Conservation (phyloP, 345 rosid genomes). For the Gossypium australe region DNA sequence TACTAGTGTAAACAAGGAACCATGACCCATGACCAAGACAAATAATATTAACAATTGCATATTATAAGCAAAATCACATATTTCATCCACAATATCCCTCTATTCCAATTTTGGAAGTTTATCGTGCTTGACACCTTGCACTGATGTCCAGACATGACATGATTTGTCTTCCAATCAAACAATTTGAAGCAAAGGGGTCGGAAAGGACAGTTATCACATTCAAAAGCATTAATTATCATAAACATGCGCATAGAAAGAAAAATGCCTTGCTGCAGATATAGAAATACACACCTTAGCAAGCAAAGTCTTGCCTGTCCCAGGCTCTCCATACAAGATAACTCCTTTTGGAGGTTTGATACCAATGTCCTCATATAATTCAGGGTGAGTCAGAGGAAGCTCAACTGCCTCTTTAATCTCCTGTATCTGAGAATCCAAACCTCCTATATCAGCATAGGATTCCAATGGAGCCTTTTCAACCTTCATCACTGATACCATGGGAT, state of each 20-base stretch:
- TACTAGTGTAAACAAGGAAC: not conserved
- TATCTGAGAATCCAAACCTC: conserved; percentile 98
- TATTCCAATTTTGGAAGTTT: not conserved
- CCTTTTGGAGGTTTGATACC: conserved; percentile 99
- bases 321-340: conserved; percentile 96
- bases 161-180: not conserved
- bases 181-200: not conserved
- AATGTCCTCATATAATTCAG: conserved; percentile 95
- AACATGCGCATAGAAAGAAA: not conserved
- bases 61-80: not conserved
- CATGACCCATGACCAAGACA: not conserved
- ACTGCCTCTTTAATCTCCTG: conserved; percentile 99
- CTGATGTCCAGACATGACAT: not conserved
- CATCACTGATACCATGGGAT: conserved; percentile 99
- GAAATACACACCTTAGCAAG: conserved; percentile 74
- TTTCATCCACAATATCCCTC: not conserved
- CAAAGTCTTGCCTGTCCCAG: conserved; percentile 98
- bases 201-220: not conserved
- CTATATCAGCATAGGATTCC: conserved; percentile 97
- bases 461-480: conserved; percentile 98
- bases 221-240: not conserved
- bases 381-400: conserved; percentile 97
- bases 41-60: not conserved
- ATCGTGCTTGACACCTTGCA: not conserved
- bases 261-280: not conserved